phyloP scores from a whole-genome alignment of 768 basidiomycete genomes.

The Austroboletus festivus region DNA sequence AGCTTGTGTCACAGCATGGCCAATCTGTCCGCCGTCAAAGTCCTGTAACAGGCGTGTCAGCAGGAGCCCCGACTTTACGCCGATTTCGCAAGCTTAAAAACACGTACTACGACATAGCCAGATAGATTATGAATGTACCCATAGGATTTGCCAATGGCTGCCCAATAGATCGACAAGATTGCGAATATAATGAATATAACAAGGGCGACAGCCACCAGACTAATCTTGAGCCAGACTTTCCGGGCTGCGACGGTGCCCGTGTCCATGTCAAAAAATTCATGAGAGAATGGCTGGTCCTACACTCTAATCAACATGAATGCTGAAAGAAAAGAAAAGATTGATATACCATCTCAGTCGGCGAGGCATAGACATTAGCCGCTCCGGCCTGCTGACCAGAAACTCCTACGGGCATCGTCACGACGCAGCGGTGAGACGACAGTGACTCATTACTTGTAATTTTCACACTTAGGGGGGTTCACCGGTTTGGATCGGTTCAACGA shows the following conservation, averaged over 20 bases:
- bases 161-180: constrained; percentile 61
- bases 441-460: no score
- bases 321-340: background rate
- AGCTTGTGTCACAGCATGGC: constrained; percentile 41
- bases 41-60: constrained; percentile 37
- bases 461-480: no score
- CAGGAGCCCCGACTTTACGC: background rate
- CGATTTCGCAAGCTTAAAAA: background rate
- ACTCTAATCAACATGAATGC: constrained; percentile 4
- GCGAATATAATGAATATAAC: constrained; percentile 44
- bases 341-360: constrained; percentile 12
- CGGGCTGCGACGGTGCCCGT: constrained; percentile 32
- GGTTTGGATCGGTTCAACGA: background rate
- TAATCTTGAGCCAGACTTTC: constrained; percentile 39
- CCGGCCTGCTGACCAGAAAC: constrained; percentile 1
- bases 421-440: background rate
- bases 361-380: background rate
- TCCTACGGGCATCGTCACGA: constrained; percentile 2
- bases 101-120: constrained; percentile 58
- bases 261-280: constrained; percentile 29
- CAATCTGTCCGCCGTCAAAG: constrained; percentile 56
- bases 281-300: constrained; percentile 29
- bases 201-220: constrained; percentile 35
- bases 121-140: constrained; percentile 37
- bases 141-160: constrained; percentile 47